phyloP scores from a whole-genome alignment of 2,329 filamentous ascomycete species.

The Phyllosticta citriasiana region DNA sequence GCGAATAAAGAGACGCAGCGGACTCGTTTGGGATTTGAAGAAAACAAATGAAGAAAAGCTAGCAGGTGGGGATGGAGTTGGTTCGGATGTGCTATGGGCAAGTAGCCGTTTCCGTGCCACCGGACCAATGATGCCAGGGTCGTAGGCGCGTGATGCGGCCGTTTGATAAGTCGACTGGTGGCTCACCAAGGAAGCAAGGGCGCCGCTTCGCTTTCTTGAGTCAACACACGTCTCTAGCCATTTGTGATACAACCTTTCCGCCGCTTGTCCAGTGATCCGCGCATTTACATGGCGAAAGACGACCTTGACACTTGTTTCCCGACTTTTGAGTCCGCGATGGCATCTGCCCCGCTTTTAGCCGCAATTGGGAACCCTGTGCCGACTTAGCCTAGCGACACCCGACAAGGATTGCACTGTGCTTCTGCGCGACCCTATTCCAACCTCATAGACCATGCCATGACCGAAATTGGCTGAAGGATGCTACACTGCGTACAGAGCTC shows the following conservation, averaged over 20 bases:
- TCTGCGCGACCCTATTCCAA: background rate
- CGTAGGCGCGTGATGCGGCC: background rate
- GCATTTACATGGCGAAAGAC: background rate
- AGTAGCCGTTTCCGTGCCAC: background rate
- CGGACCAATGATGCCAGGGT: background rate
- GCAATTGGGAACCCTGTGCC: background rate
- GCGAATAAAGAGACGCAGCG: background rate
- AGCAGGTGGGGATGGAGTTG: background rate
- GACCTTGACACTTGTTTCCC: background rate
- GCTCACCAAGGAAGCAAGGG: background rate
- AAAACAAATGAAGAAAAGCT: background rate
- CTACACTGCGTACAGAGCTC: background rate
- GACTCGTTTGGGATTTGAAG: background rate
- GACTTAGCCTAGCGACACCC: background rate
- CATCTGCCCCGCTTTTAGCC: background rate
- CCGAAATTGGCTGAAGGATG: background rate
- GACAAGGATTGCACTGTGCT: background rate
- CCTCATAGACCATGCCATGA: background rate
- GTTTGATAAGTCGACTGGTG: background rate
- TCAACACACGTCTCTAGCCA: background rate
- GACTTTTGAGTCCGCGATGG: background rate
- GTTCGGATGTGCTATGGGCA: background rate
- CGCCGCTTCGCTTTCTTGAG: background rate
- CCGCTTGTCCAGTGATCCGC: background rate
- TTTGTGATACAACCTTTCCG: background rate